phyloP scores from a whole-genome alignment of 129 eudicot species.

The Kitagawia praeruptora region DNA sequence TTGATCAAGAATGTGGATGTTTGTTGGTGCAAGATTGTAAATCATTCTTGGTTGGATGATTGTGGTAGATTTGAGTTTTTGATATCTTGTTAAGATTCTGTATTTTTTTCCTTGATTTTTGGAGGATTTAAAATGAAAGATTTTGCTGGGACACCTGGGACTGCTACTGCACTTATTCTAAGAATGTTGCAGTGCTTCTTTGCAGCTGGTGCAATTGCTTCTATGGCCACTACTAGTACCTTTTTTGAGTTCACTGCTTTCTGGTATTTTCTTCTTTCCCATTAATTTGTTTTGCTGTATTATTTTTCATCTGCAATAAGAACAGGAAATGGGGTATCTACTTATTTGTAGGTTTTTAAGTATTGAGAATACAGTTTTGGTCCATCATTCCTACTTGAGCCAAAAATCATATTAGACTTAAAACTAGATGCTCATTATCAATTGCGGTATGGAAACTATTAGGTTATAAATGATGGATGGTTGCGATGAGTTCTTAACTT shows the following conservation, averaged over 20 bases:
- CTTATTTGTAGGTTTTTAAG: not conserved
- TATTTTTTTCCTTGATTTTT: not conserved
- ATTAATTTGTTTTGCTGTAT: not conserved
- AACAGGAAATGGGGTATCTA: not conserved
- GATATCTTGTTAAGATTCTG: conserved; percentile 5
- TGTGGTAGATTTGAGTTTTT: conserved; percentile 1
- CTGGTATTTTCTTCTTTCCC: conserved; percentile 36
- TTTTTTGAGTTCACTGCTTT: conserved; percentile 73
- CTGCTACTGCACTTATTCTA: conserved; percentile 46
- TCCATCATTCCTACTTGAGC: not conserved
- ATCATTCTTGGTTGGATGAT: conserved; percentile 11
- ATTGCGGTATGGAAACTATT: not conserved
- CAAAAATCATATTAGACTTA: not conserved
- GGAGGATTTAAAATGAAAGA: conserved; percentile 38
- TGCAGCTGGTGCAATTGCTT: conserved; percentile 69
- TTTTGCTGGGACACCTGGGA: conserved; percentile 82
- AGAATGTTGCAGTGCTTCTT: conserved; percentile 62
- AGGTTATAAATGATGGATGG: not conserved
- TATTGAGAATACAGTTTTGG: not conserved
- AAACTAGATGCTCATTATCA: not conserved
- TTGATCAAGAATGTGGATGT: not conserved
- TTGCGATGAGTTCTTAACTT: not conserved
- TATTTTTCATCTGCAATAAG: not conserved
- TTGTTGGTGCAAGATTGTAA: not conserved
- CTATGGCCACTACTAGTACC: conserved; percentile 47